Evolutionary conservation across 2,329 filamentous ascomycete genomes (phyloP).

Genomic region (Cladophialophora carrionii): DNA sequence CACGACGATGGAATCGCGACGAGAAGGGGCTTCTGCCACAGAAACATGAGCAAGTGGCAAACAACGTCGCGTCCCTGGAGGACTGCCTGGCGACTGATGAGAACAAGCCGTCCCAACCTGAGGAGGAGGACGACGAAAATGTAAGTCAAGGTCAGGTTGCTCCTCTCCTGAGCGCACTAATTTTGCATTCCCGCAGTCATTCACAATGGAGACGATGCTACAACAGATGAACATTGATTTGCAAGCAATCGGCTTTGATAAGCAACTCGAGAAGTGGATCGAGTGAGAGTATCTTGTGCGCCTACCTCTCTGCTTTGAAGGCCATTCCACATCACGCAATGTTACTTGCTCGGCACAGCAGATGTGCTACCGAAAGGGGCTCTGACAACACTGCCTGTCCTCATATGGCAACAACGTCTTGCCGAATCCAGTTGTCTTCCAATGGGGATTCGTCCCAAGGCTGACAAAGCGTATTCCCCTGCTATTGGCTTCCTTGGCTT

Average conservation of each 20-base stretch:
- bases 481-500: conserved; percentile 9
- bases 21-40: conserved; percentile 37
- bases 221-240: conserved; percentile 66
- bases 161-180: conserved; percentile 33
- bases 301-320: neutral
- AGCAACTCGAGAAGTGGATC: conserved; percentile 60
- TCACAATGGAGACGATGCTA: conserved; percentile 73
- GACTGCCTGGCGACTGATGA: neutral
- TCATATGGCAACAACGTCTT: conserved; percentile 17
- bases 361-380: neutral
- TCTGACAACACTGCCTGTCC: neutral
- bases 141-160: conserved; percentile 27
- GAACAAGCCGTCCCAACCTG: neutral
- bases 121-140: conserved; percentile 38
- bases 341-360: neutral
- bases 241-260: conserved; percentile 66
- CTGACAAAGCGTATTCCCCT: conserved; percentile 14
- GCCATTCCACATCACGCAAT: neutral
- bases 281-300: conserved; percentile 42
- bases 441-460: neutral
- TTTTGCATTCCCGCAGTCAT: conserved; percentile 52
- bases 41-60: neutral
- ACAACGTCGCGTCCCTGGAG: neutral
- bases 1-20: conserved; percentile 40
- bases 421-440: conserved; percentile 15